Conservation (phyloP, 2,329 filamentous ascomycete species). For the Hymenoscyphus albidus region DNA sequence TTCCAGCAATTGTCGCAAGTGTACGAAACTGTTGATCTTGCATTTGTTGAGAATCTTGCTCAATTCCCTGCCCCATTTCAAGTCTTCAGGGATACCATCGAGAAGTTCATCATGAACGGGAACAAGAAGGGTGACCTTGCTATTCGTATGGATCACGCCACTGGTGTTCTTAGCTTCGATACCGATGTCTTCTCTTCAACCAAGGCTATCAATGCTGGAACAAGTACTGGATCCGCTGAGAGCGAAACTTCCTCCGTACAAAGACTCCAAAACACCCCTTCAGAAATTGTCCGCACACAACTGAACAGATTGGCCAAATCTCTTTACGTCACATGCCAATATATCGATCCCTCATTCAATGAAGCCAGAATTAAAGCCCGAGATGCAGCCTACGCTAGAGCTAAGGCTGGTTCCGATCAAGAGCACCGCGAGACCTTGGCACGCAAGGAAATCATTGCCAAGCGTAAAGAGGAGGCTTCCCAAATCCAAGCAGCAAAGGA, state of each 20-base stretch:
- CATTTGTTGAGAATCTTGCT: slow-evolving; percentile 88
- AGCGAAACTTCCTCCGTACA: slow-evolving; percentile 80
- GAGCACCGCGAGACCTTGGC: slow-evolving; percentile 83
- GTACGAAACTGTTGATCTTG: slow-evolving; percentile 94
- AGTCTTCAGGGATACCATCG: slow-evolving; percentile 83
- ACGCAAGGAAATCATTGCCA: slow-evolving; percentile 87
- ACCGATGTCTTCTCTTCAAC: slow-evolving; percentile 97
- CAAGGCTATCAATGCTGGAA: slow-evolving; percentile 84
- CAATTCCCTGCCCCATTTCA: slow-evolving; percentile 97
- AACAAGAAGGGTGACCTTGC: slow-evolving; percentile 99
- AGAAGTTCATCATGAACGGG: slow-evolving; percentile 99
- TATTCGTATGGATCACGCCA: slow-evolving; percentile 93
- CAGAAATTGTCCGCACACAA: slow-evolving; percentile 95
- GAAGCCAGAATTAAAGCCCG: slow-evolving; percentile 76
- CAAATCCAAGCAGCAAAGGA: slow-evolving; percentile 84
- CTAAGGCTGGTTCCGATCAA: slow-evolving; percentile 82
- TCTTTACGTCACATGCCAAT: slow-evolving; percentile 90
- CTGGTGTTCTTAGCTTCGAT: slow-evolving; percentile 93
- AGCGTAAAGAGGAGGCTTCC: slow-evolving; percentile 94
- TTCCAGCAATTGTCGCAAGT: slow-evolving; percentile 99
- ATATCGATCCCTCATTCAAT: slow-evolving; percentile 87
- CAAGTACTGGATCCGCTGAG: slow-evolving; percentile 82
- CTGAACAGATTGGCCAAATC: slow-evolving; percentile 87
- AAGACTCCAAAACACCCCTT: slow-evolving; percentile 93
- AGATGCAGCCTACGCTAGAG: slow-evolving; percentile 73